A percentile compares a stretch with the other conserved stretches of the same genome.
Evolutionary conservation across 768 basidiomycete genomes (phyloP).

Genomic region (Ephemerocybe angulata): DNA sequence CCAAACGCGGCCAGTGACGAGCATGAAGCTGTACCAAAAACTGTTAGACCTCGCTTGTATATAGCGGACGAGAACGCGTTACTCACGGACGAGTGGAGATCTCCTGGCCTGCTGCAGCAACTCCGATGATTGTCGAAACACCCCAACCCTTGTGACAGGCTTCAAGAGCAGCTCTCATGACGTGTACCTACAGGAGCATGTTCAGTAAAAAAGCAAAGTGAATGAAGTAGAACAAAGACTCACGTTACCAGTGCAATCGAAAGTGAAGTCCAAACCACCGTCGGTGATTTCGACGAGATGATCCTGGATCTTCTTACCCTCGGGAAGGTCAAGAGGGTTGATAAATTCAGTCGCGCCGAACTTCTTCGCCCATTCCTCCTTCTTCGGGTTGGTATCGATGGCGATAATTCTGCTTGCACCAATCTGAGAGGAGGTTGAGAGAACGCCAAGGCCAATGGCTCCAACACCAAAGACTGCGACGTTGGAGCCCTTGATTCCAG

Average conservation of each 20-base stretch:
- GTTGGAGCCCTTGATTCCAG: slow-evolving; percentile 76
- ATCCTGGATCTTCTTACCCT: slow-evolving; percentile 85
- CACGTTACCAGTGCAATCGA: slow-evolving; percentile 91
- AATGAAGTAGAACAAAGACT: slow-evolving; percentile 10
- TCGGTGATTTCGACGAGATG: slow-evolving; percentile 90
- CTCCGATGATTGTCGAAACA: slow-evolving; percentile 91
- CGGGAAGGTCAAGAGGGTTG: slow-evolving; percentile 69
- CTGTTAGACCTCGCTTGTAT: background rate
- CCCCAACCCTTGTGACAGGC: slow-evolving; percentile 99
- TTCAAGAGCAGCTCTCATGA: slow-evolving; percentile 94
- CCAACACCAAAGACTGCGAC: slow-evolving; percentile 97
- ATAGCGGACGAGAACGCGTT: background rate
- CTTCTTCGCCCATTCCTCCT: slow-evolving; percentile 85
- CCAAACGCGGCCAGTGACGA: slow-evolving; percentile 89
- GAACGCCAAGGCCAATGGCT: slow-evolving; percentile 91
- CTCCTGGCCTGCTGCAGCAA: slow-evolving; percentile 95
- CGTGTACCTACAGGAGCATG: slow-evolving; percentile 63
- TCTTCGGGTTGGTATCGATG: slow-evolving; percentile 81
- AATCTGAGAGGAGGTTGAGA: slow-evolving; percentile 74
- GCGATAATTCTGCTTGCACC: slow-evolving; percentile 90
- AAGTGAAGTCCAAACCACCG: slow-evolving; percentile 95
- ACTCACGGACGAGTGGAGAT: slow-evolving; percentile 84
- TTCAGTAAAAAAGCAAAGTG: background rate
- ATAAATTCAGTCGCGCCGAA: slow-evolving; percentile 96
- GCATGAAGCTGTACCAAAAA: slow-evolving; percentile 27